Base-by-base conservation (phyloP, 768 basidiomycete species). In the Paxillus ammoniavirescens region DNA sequence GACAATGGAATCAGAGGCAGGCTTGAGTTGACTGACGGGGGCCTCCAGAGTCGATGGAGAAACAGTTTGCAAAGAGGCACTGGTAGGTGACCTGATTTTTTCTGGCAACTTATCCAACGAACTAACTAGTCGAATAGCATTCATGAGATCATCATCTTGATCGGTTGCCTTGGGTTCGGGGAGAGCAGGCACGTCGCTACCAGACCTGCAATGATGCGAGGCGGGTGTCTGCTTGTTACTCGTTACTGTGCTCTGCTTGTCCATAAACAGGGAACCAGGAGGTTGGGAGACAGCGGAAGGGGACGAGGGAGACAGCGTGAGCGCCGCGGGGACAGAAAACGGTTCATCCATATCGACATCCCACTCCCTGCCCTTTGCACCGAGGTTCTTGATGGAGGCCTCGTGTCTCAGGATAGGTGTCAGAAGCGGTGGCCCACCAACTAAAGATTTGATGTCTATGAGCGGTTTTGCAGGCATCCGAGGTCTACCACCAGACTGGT, bases 401-500 rank as follows among this genome's bases (percentile, higher is more conserved):
- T 70, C 64, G 17, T 66, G 66, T 13, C 67, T 60, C 50, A 70
- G 48, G 31, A 70, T 63, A 14, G 68, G 68, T 36, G 58, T 61
- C 13, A 72, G 53, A 14, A 70, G 46, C 12, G 70, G 70, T 7
- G 80, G 81, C 54, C 77, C 67, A 15, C 60, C 59, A 13, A 66
- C 50, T 5, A 70, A 49, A 10, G 67, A 59, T 28, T 60, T 65
- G 48, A 72, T 69, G 31, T 72, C 78, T 33, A 80, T 75, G 18
- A 79, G 68, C 2, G 78, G 79, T 57, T 76, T 80, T 8, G 66
- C 17, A n/a, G 71, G 73, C 36, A 64, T 60, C n/a, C 74, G 69
- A 38, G 60, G 59, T 12, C 69, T 60, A 35, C 49, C 52, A 41
- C 47, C 56, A 23, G 68, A 70, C 21, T 30, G 47, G 47, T 69